Conservation (phyloP, 2,329 filamentous ascomycete species). For the Fusarium buxicola region DNA sequence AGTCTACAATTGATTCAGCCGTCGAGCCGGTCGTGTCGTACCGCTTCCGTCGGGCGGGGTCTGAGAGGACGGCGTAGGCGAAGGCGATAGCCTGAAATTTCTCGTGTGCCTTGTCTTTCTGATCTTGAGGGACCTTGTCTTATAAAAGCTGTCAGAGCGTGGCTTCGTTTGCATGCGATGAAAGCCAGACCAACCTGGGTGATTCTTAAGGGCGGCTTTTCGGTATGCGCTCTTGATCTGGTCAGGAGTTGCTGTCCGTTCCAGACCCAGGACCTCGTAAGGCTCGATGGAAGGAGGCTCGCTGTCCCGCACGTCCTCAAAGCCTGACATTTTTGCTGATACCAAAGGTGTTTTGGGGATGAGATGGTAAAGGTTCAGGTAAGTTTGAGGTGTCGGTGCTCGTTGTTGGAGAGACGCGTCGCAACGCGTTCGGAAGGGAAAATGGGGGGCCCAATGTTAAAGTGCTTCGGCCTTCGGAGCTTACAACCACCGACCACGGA, state of each 20-base stretch:
- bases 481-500: conserved; percentile 29
- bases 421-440: conserved; percentile 30
- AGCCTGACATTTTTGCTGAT: conserved; percentile 56
- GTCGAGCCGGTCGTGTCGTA: conserved; percentile 95
- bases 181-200: conserved; percentile 72
- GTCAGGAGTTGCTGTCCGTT: conserved; percentile 76
- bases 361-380: conserved; percentile 7
- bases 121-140: conserved; percentile 81
- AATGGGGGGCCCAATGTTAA: conserved; percentile 37
- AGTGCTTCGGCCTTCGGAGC: conserved; percentile 43
- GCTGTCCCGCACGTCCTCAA: conserved; percentile 65
- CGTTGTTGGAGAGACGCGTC: conserved; percentile 33
- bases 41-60: conserved; percentile 80
- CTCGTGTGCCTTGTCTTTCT: conserved; percentile 78
- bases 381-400: conserved; percentile 2
- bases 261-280: conserved; percentile 81
- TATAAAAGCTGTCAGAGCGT: conserved; percentile 30
- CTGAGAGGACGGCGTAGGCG: conserved; percentile 92
- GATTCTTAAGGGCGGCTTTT: conserved; percentile 87
- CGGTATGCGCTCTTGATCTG: conserved; percentile 93
- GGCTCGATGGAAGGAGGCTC: conserved; percentile 76
- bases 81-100: conserved; percentile 93
- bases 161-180: background rate
- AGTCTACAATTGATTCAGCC: conserved; percentile 80
- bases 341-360: conserved; percentile 23